Conservation (phyloP, 2,329 filamentous ascomycete species). For the Epichloe elymi region DNA sequence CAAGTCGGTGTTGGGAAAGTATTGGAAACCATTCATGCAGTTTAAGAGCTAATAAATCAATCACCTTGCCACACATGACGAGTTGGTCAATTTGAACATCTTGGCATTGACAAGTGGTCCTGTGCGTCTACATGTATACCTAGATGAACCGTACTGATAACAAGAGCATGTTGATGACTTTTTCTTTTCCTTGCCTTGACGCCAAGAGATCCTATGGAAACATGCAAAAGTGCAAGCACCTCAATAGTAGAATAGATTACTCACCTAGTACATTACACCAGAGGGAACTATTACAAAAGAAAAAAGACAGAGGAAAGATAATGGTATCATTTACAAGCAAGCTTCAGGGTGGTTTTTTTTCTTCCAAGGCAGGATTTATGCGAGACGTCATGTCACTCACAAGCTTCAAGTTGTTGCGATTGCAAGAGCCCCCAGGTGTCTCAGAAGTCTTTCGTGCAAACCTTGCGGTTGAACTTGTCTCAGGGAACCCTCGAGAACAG, state of each 20-base stretch:
- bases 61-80: neutral
- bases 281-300: conserved; percentile 2
- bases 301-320: conserved; percentile 5
- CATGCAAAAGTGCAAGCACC: neutral
- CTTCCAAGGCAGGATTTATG: conserved; percentile 1
- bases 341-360: neutral
- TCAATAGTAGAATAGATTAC: conserved; percentile 3
- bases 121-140: no score
- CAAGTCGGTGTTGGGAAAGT: neutral
- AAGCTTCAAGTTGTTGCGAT: conserved; percentile 8
- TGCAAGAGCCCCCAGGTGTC: conserved; percentile 23
- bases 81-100: neutral
- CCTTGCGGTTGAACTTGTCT: neutral
- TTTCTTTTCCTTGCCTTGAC: conserved; percentile 4
- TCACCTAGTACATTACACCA: conserved; percentile 3
- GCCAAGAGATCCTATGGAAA: conserved; percentile 1
- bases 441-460: conserved; percentile 11
- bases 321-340: neutral
- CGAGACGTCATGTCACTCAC: conserved; percentile 8
- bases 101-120: no score
- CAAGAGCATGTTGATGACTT: conserved; percentile 1
- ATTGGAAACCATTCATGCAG: neutral
- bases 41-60: neutral
- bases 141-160: neutral
- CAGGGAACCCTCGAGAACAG: neutral